Evolutionary conservation across 805 yeast genomes (phyloP), one percentile per base, ranked within the genome.

Genomic region (Starmera amethionina): DNA sequence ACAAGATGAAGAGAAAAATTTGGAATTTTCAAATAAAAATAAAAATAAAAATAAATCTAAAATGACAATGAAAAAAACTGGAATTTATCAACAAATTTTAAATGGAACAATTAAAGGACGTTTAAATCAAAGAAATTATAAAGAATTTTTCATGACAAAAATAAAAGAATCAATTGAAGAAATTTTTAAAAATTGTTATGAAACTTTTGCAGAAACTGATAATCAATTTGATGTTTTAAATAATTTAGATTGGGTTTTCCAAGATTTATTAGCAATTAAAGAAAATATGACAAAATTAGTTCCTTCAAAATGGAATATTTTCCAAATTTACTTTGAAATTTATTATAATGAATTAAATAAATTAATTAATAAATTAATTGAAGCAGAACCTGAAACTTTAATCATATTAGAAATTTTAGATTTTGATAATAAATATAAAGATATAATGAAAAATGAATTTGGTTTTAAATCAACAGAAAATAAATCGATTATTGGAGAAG

Each of bases 211-310:
- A 22, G 74, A 70, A 4, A 62, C 58, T 15, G 67, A 62, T 16
- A 64, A 55, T 35, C 69, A 70, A 32, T 75, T 79, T 59, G 69
- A 68, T 14, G 77, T 87, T 1, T 67, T 84, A 42, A 80, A 81
- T 32, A 77, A 83, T 48, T 62, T 89, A 41, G 80, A 78, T 42
- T 90, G 96, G 89, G 72, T 88, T 15, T 86, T 82, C 57, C 80
- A 82, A 48, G 97, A 90, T 51, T 62, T 93, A 41, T 60, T 71
- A 28, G 72, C 81, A 42, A 86, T 83, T 5, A 72, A 75, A 42
- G 72, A 72, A 18, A 77, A 77, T 28, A 62, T 86, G 19, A 59
- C 67, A 2, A 65, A 65, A 12, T 69, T 79, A 39, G 78, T 85
- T 44, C 96, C 97, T 0, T 52, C 55, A 15, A 67, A 72, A 41